A percentile compares a stretch with the other conserved stretches of the same genome.
Conservation (phyloP, 2,329 filamentous ascomycete species). For the Cadophora luteo-olivacea region DNA sequence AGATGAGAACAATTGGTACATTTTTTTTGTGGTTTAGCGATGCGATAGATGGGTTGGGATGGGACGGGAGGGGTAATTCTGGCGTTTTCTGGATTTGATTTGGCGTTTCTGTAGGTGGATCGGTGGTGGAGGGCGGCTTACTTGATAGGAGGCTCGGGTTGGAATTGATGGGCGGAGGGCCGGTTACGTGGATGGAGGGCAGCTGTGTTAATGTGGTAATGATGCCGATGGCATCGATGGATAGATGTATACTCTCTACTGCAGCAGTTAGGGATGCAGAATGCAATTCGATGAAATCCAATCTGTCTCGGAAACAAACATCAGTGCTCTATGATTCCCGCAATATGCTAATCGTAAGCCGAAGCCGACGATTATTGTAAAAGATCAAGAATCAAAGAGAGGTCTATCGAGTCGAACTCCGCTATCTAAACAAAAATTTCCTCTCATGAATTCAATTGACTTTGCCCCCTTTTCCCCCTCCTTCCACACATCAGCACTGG, state of each 20-base stretch:
- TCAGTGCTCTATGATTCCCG: not conserved
- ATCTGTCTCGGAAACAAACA: not conserved
- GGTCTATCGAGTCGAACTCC: too few relatives aligned
- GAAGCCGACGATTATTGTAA: too few relatives aligned
- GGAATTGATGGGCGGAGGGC: not conserved
- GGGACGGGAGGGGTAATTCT: not conserved
- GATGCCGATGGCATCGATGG: not conserved
- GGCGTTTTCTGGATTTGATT: slow-evolving; percentile 14
- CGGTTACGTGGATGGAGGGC: not conserved
- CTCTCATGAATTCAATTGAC: not conserved
- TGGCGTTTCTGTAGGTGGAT: not conserved
- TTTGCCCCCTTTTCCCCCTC: not conserved
- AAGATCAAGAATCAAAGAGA: too few relatives aligned
- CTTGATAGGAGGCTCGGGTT: not conserved
- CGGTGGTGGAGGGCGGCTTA: not conserved
- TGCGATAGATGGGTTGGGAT: slow-evolving; percentile 5
- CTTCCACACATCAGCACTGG: not conserved
- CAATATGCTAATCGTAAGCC: not conserved
- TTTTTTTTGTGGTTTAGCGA: slow-evolving; percentile 10
- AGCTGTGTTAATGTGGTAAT: slow-evolving; percentile 3
- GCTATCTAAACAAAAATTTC: too few relatives aligned
- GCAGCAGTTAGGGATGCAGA: not conserved
- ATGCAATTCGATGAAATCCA: not conserved
- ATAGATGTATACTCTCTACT: not conserved
- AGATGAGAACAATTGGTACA: not conserved